Conservation (phyloP, 768 basidiomycete species). For the Mycena rebaudengoi region DNA sequence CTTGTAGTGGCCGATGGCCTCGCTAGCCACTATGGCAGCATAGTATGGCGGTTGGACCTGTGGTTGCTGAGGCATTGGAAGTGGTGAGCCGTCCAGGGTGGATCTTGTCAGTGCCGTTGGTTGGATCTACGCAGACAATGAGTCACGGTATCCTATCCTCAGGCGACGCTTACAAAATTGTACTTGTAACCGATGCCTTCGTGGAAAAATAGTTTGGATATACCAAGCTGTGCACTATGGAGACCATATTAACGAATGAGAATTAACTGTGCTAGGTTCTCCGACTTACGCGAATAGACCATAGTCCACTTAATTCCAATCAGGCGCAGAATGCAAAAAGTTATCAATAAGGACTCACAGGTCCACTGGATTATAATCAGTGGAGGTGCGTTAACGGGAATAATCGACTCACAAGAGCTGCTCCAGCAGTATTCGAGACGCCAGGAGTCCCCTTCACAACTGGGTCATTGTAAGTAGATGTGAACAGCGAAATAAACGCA, state of each 20-base stretch:
- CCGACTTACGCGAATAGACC: conserved; percentile 58
- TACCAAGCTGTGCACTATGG: conserved; percentile 55
- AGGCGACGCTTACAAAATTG: conserved; percentile 54
- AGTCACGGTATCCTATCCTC: neutral
- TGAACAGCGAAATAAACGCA: too few species aligned
- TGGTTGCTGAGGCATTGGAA: conserved; percentile 58
- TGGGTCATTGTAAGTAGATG: too few species aligned
- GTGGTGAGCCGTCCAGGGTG: conserved; percentile 60
- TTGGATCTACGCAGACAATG: conserved; percentile 57
- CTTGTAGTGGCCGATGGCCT: conserved; percentile 57
- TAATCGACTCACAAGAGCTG: conserved; percentile 48
- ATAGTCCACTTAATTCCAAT: conserved; percentile 56
- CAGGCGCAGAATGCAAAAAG: too few species aligned
- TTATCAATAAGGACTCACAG: too few species aligned
- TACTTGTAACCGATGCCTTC: conserved; percentile 78
- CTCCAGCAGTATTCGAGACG: conserved; percentile 76
- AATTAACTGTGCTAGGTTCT: neutral
- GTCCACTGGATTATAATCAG: too few species aligned
- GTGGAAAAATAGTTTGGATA: conserved; percentile 68
- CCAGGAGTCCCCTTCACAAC: conserved; percentile 54
- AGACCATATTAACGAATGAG: neutral
- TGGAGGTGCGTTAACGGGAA: too few species aligned
- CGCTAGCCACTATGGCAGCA: conserved; percentile 65
- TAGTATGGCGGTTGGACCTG: conserved; percentile 77
- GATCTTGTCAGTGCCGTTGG: conserved; percentile 66